Evolutionary conservation across 2,329 filamentous ascomycete species (phyloP).

Genomic region (Alternaria sp.): DNA sequence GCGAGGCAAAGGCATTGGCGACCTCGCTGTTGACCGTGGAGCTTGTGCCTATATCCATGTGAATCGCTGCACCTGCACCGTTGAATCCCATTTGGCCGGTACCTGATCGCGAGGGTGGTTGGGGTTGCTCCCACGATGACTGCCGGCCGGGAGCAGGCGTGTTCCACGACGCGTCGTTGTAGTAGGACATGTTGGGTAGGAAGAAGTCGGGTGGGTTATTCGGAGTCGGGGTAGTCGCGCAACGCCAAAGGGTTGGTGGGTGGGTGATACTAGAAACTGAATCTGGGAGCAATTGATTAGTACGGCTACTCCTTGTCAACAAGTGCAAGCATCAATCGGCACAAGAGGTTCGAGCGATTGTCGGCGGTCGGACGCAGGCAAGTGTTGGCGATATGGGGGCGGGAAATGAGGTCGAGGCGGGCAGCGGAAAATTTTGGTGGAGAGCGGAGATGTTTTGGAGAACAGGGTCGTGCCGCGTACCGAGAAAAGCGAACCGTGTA

Average conservation of each 20-base stretch:
- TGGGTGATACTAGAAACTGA: conserved; percentile 17
- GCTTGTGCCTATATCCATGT: conserved; percentile 69
- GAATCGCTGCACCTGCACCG: conserved; percentile 31
- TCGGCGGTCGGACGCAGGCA: conserved; percentile 24
- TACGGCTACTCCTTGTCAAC: conserved; percentile 6
- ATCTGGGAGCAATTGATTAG: conserved; percentile 24
- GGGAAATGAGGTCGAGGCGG: conserved; percentile 39
- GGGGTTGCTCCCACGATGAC: conserved; percentile 76
- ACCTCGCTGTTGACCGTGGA: conserved; percentile 75
- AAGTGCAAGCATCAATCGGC: conserved; percentile 22
- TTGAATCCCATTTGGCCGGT: conserved; percentile 46
- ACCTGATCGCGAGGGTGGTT: conserved; percentile 76
- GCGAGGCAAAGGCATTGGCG: conserved; percentile 78
- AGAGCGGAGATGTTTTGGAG: conserved; percentile 36
- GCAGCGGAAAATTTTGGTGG: conserved; percentile 48
- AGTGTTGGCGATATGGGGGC: conserved; percentile 33
- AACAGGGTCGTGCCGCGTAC: conserved; percentile 43
- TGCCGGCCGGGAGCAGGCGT: conserved; percentile 69
- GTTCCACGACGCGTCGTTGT: conserved; percentile 70
- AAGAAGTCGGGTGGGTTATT: conserved; percentile 16
- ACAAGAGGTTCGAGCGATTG: conserved; percentile 15
- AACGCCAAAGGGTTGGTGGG: conserved; percentile 24
- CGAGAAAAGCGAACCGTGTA: conserved; percentile 30
- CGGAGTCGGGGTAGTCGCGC: conserved; percentile 14
- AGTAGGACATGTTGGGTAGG: conserved; percentile 67